Evolutionary conservation across 106 monocot species (phyloP).

Genomic region (Ottelia alismoides): DNA sequence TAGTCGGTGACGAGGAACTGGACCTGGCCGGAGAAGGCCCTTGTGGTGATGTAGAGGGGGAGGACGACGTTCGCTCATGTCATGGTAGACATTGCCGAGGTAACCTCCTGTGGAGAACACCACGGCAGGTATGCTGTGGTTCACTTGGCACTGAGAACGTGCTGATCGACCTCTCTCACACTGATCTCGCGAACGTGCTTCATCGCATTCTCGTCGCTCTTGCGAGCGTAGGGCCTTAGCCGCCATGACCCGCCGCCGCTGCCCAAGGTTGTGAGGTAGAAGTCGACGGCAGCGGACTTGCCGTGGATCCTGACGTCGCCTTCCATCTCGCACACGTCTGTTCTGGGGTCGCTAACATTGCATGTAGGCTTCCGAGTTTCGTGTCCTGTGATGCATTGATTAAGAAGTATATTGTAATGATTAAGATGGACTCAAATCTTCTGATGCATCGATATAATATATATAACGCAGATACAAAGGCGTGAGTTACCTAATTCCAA

Average conservation of each 20-base stretch:
- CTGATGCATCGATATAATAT: no score
- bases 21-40: constrained; percentile 24
- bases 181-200: constrained; percentile 7
- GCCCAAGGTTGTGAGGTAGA: neutral
- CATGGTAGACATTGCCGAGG: constrained; percentile 39
- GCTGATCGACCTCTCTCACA: no score
- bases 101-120: constrained; percentile 33
- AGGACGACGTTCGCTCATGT: constrained; percentile 39
- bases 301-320: constrained; percentile 28
- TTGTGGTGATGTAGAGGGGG: constrained; percentile 34
- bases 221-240: constrained; percentile 48
- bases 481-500: no score
- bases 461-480: no score
- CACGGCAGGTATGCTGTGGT: constrained; percentile 26
- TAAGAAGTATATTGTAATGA: no score
- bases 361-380: no score
- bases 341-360: no score
- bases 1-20: constrained; percentile 29
- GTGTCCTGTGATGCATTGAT: no score
- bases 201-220: constrained; percentile 15
- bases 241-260: no score
- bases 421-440: no score
- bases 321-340: constrained; percentile 31
- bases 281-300: constrained; percentile 7
- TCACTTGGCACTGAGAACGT: constrained; percentile 10